Base-by-base conservation (phyloP, 768 basidiomycete genomes). In the Lactifluus hygrophoroides region DNA sequence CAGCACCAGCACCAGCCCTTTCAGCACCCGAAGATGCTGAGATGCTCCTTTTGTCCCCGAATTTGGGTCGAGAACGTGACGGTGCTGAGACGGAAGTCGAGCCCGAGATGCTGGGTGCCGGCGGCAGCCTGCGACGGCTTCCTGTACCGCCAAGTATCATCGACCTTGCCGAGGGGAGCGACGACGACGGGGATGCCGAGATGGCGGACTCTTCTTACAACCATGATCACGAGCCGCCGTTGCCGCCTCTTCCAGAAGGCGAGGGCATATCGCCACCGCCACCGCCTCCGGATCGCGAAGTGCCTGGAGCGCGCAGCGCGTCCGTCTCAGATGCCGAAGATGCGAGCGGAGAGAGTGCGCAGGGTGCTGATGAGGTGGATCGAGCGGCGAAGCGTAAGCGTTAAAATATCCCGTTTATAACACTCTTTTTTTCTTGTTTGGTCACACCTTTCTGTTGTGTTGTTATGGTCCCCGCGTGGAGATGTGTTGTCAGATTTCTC, bases 81-180 rank as follows among this genome's bases (percentile, higher is more conserved):
- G 59, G 59, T 4, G 59, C 59, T 9, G 59, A 60, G 37, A 60
- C 59, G 4, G 59, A 60, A 51, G 59, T 60, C n/a, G 59, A 60
- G 23, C 59, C 54, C 8, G 59, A 60, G 5, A 45, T 55, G 42
- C 4, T 43, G 43, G 54, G 43, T 2, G 2, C 35, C 19, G 23
- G 37, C 38, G 23, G 42, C 47, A 45, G 34, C 49, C 17, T 60
- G 28, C 58, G 59, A 40, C 49, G 59, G 21, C 21, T 46, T 8
- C 54, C 59, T 13, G 37, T 56, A n/a, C 54, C 48, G 14, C 54
- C 54, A 37, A 60, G 59, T 28, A 60, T 60, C n/a, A 60, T 60
- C 11, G 59, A 60, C 44, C 59, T 60, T 21, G 59, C 23, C 3
- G 59, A 60, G 37, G 59, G 40, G 7, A 60, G 54, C 23, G 59